Percentiles rank a stretch among this genome's conserved stretches.
Conservation (phyloP, 108 stramenopile genomes). For the Epithemia pelagica region DNA sequence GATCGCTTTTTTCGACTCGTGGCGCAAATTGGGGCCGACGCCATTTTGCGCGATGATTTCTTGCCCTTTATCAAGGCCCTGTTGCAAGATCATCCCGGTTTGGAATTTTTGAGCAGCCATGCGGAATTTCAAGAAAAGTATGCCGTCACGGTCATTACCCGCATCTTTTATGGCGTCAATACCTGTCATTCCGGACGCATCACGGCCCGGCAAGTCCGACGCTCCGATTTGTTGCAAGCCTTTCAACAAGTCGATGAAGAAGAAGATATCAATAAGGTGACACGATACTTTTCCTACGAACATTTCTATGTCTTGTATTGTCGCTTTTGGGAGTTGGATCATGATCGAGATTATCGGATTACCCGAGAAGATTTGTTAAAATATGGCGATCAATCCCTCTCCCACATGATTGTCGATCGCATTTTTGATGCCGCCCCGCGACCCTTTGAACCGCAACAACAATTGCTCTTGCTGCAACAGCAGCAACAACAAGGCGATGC, state of each 20-base stretch:
- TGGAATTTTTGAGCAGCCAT: slow-evolving; percentile 87
- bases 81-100: slow-evolving; percentile 84
- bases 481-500: slow-evolving; percentile 14
- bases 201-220: slow-evolving; percentile 82
- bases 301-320: slow-evolving; percentile 99
- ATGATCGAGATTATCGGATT: slow-evolving; percentile 92
- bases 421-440: slow-evolving; percentile 90
- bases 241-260: slow-evolving; percentile 89
- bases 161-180: slow-evolving; percentile 92
- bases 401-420: slow-evolving; percentile 95
- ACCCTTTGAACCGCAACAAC: slow-evolving; percentile 54
- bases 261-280: slow-evolving; percentile 97
- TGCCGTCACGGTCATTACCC: slow-evolving; percentile 93
- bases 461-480: neutral
- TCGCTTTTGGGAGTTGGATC: slow-evolving; percentile 97
- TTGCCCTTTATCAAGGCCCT: slow-evolving; percentile 89
- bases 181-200: slow-evolving; percentile 83
- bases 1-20: slow-evolving; percentile 91
- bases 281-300: slow-evolving; percentile 90
- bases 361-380: slow-evolving; percentile 91
- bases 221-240: slow-evolving; percentile 77
- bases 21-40: slow-evolving; percentile 68
- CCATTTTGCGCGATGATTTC: slow-evolving; percentile 88
- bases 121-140: slow-evolving; percentile 97
- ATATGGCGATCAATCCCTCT: slow-evolving; percentile 92